Evolutionary conservation across 768 basidiomycete species (phyloP), one percentile per base, ranked within the genome.

Genomic region (Pleurotus salmoneostramineus): DNA sequence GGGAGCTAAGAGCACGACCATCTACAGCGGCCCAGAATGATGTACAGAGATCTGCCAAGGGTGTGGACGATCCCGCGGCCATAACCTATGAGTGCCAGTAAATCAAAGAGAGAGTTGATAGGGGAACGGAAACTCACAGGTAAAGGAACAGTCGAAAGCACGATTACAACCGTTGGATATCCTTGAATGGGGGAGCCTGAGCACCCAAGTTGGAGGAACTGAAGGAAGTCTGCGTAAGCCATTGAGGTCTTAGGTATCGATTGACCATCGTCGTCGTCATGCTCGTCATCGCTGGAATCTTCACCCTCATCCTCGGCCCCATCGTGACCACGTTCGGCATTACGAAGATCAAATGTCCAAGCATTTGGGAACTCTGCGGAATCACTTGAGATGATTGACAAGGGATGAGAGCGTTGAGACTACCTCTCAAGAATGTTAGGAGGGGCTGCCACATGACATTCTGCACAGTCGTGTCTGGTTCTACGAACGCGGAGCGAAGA

Each of bases 11-110:
- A 0, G 88, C 84, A 21, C 83, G 81, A 5, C 83, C 82, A 52
- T 90, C 85, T 1, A 92, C 69, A 0, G 91, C 93, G 12, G 85
- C 81, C 93, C 95, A 97, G 64, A 98, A 85, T 0, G 91, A 83
- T 0, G 76, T 71, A 66, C 93, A 90, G 44, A 96, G 72, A 32
- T 78, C 76, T 2, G 73, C 62, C 2, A 88, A 66, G 51, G 68
- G 72, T 44, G 68, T 66, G 58, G 52, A 56, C 7, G 58, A 58
- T 7, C 64, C 58, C 3, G 67, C 69, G 11, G 67, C 67, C 36
- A 74, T 64, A 36, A 72, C 72, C 70, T 76, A 50, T 6, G 21
- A 21, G 12, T 7, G 21, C 10, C 10, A n/a, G 21, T 15, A 14
- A 27, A 14, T 5, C n/a, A 32, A 33, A 33, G 6, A 32, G 40